Evolutionary conservation across 78 protist species (phyloP), one percentile per base, ranked within the genome.

Genomic region (Cavenderia fasciculata): DNA sequence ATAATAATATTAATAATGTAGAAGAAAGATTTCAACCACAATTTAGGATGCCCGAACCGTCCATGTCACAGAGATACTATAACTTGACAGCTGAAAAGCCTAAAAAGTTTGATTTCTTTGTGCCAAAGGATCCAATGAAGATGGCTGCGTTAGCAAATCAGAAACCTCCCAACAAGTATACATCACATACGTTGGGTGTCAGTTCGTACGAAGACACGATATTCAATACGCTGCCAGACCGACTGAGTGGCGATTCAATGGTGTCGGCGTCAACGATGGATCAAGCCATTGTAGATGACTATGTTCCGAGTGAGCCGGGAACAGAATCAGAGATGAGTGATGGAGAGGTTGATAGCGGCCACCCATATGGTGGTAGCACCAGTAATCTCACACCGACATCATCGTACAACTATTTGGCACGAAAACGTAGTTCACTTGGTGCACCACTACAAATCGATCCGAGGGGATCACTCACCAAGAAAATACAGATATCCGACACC

Each of bases 151-250:
- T 68, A 43, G 29, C 76, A 27, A n/a, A 27, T 8, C 88, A 56
- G 18, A 65, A 82, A 25, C 34, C 27, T 2, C 59, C 56, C 61
- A 74, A 82, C 62, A 82, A 82, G 68, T 82, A 82, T 44, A 82
- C 90, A n/a, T 82, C 90, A 40, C 61, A 82, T 33, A 66, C 90
- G 29, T 47, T 82, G 6, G 90, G 90, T 31, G 90, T 82, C 18
- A 82, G 68, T 31, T 82, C 90, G 14, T 82, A 82, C 25, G 90
- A 82, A 23, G 90, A 82, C 33, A 82, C 90, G 2, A 82, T 82
- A 21, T 82, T 82, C 49, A 68, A 82, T 44, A 52, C 68, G 27
- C 90, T 78, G 16, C 47, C 19, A 34, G 33, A 51, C 16, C 8
- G 27, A 12, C 27, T 31, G 52, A 51, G 61, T 49, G 78, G 59